phyloP scores from a whole-genome alignment of 371 early-diverging fungal genomes.

The Saksenaea vasiformis region DNA sequence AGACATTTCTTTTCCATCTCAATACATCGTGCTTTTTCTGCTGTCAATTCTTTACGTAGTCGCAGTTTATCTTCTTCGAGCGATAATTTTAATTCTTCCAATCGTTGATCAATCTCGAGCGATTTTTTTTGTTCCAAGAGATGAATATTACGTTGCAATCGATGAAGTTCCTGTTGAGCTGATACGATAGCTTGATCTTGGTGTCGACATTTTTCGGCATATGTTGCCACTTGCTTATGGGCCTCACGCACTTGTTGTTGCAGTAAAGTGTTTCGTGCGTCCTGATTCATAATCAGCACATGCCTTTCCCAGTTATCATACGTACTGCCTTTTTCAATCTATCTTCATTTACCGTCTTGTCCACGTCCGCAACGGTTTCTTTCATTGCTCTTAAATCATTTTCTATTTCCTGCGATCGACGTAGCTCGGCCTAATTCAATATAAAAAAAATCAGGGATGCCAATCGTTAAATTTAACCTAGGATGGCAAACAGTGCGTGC shows the following conservation, averaged over 20 bases:
- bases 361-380: conserved; percentile 25
- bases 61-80: conserved; percentile 16
- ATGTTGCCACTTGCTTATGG: conserved; percentile 17
- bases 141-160: conserved; percentile 17
- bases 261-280: conserved; percentile 17
- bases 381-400: conserved; percentile 32
- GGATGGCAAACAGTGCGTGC: conserved; percentile 4
- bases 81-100: conserved; percentile 12
- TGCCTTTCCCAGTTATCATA: neutral
- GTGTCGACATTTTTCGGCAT: conserved; percentile 30
- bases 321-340: conserved; percentile 16
- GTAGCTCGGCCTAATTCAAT: conserved; percentile 28
- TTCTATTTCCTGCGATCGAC: conserved; percentile 39
- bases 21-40: conserved; percentile 18
- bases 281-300: conserved; percentile 3
- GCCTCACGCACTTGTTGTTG: conserved; percentile 23
- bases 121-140: conserved; percentile 10
- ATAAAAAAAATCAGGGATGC: neutral
- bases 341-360: conserved; percentile 16
- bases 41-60: conserved; percentile 13
- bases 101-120: neutral
- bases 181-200: conserved; percentile 27
- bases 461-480: neutral
- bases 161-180: conserved; percentile 21
- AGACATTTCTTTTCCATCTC: conserved; percentile 20